Base-by-base conservation (phyloP, 331 rosid genomes). In the Malus hybrid region DNA sequence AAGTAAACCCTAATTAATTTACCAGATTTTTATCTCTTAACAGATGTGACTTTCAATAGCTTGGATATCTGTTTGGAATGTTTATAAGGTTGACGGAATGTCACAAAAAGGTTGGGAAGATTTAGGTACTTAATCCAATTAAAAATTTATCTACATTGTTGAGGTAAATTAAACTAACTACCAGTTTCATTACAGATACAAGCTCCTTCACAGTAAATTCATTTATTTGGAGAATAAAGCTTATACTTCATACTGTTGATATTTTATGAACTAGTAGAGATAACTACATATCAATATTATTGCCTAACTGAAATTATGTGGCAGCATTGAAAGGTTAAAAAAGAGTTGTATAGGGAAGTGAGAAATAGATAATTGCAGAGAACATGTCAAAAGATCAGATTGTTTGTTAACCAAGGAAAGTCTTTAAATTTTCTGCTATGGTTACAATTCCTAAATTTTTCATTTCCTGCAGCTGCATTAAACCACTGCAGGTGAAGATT, bases 401-500 rank as follows among this genome's bases (percentile, higher is more conserved):
- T 19, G 33, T 60, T 48, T 36, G 18, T 34, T 27, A 52, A 75
- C 46, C 13, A 22, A 32, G 52, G 3, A 75, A 56, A 46, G 32
- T 29, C 55, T 50, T 61, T 44, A 24, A 74, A 42, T 22, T 36
- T 42, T 68, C n/a, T 27, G 39, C 34, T 27, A 13, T 10, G 14
- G 31, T 55, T 44, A 64, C 32, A 57, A 65, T 44, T 63, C 63
- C 63, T 28, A 59, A 67, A 13, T 27, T 62, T 34, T 74, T 2
- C 62, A 74, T n/a, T 56, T 73, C 66, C 78, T 82, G 84, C 85
- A 82, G 83, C 64, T 69, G 90, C 86, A 80, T 79, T 79, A 70
- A 83, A 81, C 83, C 83, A 76, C 16, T 70, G 69, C 72, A 76
- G 69, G 42, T 79, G 82, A 32, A 64, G 59, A 52, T 52, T 52